Conservation (phyloP, 331 rosid genomes). For the Erythrophleum ivorense region DNA sequence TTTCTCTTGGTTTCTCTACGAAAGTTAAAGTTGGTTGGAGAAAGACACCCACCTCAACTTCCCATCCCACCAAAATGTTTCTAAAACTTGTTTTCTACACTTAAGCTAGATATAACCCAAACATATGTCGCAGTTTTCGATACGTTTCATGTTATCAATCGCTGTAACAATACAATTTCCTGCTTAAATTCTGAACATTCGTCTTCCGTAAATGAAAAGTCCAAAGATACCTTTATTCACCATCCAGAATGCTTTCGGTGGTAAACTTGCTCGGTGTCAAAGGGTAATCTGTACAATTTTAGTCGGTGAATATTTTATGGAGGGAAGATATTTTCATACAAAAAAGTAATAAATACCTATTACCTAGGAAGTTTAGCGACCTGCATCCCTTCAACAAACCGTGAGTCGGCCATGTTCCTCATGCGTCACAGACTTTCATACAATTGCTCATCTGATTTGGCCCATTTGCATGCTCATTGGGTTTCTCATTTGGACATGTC, state of each 20-base stretch:
- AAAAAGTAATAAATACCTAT: not conserved
- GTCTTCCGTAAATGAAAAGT: not conserved
- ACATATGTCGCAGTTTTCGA: not conserved
- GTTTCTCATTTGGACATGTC: not conserved
- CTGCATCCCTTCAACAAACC: slow-evolving; percentile 22
- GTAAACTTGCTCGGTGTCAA: not conserved
- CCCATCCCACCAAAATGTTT: not conserved
- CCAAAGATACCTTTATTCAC: not conserved
- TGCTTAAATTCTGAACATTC: not conserved
- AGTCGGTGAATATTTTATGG: not conserved
- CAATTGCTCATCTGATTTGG: not conserved
- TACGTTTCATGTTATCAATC: not conserved
- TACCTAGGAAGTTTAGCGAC: slow-evolving; percentile 5
- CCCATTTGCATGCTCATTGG: not conserved
- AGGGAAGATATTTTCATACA: not conserved
- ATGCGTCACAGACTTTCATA: slow-evolving; percentile 6
- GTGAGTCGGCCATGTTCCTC: not conserved
- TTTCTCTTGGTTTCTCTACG: not conserved
- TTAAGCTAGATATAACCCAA: not conserved
- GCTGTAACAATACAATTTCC: not conserved
- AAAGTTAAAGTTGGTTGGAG: not conserved
- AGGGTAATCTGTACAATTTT: slow-evolving; percentile 27
- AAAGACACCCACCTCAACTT: not conserved
- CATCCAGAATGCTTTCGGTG: not conserved
- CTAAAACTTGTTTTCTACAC: not conserved